These are phyloP conservation scores for Phaffia rhodozyma DNA, from an alignment of 1,284 basidiomycete genomes.

Conservation along the genomic window DNA sequence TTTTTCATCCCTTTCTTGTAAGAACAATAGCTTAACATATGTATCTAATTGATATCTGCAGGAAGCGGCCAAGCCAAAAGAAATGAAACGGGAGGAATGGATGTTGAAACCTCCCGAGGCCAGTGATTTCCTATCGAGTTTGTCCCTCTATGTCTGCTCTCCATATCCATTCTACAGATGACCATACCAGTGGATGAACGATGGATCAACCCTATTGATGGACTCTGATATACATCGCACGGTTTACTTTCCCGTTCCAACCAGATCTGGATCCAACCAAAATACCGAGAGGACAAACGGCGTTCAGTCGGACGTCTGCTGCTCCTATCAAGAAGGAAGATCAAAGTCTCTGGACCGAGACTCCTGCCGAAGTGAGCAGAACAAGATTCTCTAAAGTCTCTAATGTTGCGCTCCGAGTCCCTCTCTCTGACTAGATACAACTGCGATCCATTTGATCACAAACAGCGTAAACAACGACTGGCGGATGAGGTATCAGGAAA, in stretches of 20 bases:
- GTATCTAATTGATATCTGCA: neutral
- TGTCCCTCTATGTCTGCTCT: neutral
- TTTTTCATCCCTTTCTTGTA: no score
- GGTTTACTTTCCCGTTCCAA: neutral
- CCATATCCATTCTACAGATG: no score
- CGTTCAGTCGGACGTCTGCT: conserved; percentile 13
- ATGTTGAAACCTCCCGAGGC: conserved; percentile 24
- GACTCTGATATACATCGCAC: no score
- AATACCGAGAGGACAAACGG: conserved; percentile 14
- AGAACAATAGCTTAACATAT: no score
- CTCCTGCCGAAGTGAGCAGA: conserved; percentile 15
- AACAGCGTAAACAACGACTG: conserved; percentile 15
- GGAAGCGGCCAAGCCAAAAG: conserved; percentile 18
- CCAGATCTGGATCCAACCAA: conserved; percentile 16
- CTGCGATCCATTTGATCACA: neutral
- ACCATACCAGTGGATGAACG: no score
- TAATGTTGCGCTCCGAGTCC: neutral
- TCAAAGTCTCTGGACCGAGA: conserved; percentile 19
- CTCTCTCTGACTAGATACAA: neutral
- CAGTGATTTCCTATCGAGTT: conserved; percentile 11
- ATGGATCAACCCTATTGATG: neutral
- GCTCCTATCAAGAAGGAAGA: conserved; percentile 18
- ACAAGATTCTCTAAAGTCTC: neutral
- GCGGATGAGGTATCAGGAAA: conserved; percentile 17
- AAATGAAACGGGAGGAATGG: conserved; percentile 24